Conservation (phyloP, 306 rosid species). For the Carpinus fangiana region DNA sequence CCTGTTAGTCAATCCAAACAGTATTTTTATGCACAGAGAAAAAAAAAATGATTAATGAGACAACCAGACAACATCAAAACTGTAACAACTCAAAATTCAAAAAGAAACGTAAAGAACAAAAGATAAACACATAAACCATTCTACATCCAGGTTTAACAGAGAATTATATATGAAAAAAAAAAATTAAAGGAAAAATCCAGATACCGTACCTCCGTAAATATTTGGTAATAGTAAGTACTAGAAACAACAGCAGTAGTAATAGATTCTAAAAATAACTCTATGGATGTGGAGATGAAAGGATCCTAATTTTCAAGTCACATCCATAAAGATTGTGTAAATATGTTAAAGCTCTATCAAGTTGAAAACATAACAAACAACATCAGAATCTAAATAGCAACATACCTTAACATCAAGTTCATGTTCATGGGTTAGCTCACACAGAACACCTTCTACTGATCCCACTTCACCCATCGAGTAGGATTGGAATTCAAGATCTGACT, state of each 20-base stretch:
- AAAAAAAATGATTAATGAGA: neutral
- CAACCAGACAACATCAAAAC: neutral
- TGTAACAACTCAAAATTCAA: neutral
- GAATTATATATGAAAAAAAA: neutral
- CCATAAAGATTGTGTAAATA: slow-evolving; percentile 1
- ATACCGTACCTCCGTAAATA: neutral
- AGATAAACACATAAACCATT: neutral
- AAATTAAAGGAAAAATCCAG: neutral
- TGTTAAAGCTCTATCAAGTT: slow-evolving; percentile 6
- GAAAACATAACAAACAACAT: slow-evolving; percentile 6
- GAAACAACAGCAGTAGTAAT: neutral
- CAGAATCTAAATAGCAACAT: slow-evolving; percentile 21
- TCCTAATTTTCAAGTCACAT: neutral
- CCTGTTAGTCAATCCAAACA: slow-evolving; percentile 46
- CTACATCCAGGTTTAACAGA: neutral
- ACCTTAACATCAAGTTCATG: slow-evolving; percentile 69
- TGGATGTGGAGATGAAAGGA: neutral
- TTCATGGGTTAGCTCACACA: slow-evolving; percentile 59
- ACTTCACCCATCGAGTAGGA: slow-evolving; percentile 61
- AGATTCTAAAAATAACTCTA: neutral
- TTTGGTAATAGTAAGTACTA: neutral
- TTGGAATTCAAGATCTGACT: slow-evolving; percentile 40
- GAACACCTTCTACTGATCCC: slow-evolving; percentile 65
- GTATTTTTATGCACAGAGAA: slow-evolving; percentile 1
- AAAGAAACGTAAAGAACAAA: neutral